Conservation (phyloP, 768 basidiomycete species). For the Suillus spraguei region DNA sequence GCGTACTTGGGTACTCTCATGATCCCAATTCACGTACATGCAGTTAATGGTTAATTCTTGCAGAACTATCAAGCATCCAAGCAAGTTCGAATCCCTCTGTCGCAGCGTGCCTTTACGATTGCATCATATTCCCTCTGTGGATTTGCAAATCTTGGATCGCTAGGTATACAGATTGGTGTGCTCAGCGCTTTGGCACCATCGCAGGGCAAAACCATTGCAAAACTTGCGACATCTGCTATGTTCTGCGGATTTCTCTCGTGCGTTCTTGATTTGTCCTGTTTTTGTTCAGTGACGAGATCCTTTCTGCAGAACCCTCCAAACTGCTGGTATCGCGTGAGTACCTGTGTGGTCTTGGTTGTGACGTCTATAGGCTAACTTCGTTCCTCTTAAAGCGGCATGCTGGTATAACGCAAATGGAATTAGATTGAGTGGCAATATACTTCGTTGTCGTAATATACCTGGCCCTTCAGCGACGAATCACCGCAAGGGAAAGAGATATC, state of each 20-base stretch:
- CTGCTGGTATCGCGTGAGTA: constrained; percentile 59
- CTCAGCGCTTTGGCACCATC: constrained; percentile 70
- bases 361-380: constrained; percentile 18
- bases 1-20: constrained; percentile 53
- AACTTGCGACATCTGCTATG: constrained; percentile 69
- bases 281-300: background rate
- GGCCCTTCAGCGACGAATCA: too few relatives aligned
- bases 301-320: constrained; percentile 47
- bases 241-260: constrained; percentile 66
- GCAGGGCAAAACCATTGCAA: constrained; percentile 69
- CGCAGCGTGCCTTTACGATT: constrained; percentile 77
- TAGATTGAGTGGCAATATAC: background rate
- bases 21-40: background rate
- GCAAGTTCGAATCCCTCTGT: constrained; percentile 54
- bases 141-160: constrained; percentile 84
- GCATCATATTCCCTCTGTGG: constrained; percentile 89
- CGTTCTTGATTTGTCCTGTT: constrained; percentile 11
- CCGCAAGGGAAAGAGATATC: background rate
- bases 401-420: constrained; percentile 36
- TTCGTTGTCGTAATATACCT: background rate
- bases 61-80: constrained; percentile 49
- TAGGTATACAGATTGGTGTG: constrained; percentile 87
- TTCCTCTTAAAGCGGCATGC: constrained; percentile 45
- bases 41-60: constrained; percentile 1
- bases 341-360: background rate